Evolutionary conservation across 1,139 yeast genomes (phyloP), one percentile per base, ranked within the genome.

Genomic region (Taphrina pruni): DNA sequence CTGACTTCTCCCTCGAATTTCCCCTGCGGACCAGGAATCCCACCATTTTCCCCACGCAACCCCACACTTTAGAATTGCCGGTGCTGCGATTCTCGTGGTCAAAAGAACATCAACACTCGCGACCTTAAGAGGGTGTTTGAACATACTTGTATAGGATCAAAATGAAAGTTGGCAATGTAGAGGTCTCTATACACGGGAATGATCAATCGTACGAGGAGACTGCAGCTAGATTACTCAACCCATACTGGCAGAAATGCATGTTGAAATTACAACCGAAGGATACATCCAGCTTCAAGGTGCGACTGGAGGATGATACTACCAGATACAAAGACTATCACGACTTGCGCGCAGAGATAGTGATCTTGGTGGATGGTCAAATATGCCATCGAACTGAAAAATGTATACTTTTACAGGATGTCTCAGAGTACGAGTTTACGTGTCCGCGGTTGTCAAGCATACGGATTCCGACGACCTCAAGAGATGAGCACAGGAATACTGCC

Each of bases 401-500:
- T n/a, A 21, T 56, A 7, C 36, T 56, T 1, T 21, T 56, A 32
- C 60, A 39, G 11, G 60, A 41, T 17, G 26, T 39, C 35, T 56
- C 60, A 9, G 60, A 56, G 36, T 56, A 35, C 20, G 57, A 54
- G 21, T 38, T 54, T 54, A 2, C 39, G 35, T 54, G 20, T 20
- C 35, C 43, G 2, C 8, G 11, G 8, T 17, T n/a, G 41, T 17
- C 57, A 11, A 9, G 43, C 21, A 14, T 35, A 20, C 43, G n/a
- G 7, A 8, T 50, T 50, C 54, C 54, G 11, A 11, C 4, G 9
- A 26, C n/a, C 12, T 21, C 36, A 9, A 20, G 11, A 36, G 3
- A 11, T 8, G 54, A 50, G 32, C 51, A n/a, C 20, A 17, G n/a
- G 20, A 26, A 26, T 26, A 26, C 32, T 26, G 32, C 32, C 32